A percentile compares a stretch with the other conserved stretches of the same genome.
Evolutionary conservation across 139 green algal genomes (phyloP).

Genomic region (Coelastrella sp.): DNA sequence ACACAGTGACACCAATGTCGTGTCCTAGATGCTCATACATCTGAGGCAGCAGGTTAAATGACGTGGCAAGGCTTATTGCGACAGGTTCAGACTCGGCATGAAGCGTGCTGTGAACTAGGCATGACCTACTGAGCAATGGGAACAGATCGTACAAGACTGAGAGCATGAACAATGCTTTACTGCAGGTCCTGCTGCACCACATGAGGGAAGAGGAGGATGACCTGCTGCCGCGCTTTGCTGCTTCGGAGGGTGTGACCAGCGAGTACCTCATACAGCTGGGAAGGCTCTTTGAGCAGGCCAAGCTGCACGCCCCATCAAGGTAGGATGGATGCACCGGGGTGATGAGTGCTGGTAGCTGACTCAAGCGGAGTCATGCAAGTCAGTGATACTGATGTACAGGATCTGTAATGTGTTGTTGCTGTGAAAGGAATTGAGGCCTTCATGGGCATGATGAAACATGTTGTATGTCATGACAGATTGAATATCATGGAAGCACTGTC

Average conservation of each 20-base stretch:
- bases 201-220: slow-evolving; percentile 40
- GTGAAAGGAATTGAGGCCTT: too few relatives aligned
- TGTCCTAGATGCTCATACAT: too few relatives aligned
- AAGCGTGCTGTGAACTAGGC: too few relatives aligned
- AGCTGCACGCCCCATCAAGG: slow-evolving; percentile 16
- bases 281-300: slow-evolving; percentile 12
- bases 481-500: background rate
- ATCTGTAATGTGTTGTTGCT: too few relatives aligned
- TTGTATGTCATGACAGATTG: background rate
- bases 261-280: slow-evolving; percentile 43
- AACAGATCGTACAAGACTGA: too few relatives aligned
- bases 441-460: too few relatives aligned
- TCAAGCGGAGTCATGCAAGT: background rate
- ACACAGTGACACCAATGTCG: too few relatives aligned
- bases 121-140: too few relatives aligned
- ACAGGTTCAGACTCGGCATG: background rate
- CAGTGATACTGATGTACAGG: background rate
- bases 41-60: too few relatives aligned
- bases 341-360: background rate
- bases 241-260: slow-evolving; percentile 21
- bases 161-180: background rate
- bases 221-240: slow-evolving; percentile 38
- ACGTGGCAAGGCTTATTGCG: too few relatives aligned
- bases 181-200: slow-evolving; percentile 41
- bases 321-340: too few relatives aligned